These are phyloP conservation scores for Exophiala dermatitidis DNA, from an alignment of 2,329 filamentous ascomycete genomes.

Conservation along the genomic window DNA sequence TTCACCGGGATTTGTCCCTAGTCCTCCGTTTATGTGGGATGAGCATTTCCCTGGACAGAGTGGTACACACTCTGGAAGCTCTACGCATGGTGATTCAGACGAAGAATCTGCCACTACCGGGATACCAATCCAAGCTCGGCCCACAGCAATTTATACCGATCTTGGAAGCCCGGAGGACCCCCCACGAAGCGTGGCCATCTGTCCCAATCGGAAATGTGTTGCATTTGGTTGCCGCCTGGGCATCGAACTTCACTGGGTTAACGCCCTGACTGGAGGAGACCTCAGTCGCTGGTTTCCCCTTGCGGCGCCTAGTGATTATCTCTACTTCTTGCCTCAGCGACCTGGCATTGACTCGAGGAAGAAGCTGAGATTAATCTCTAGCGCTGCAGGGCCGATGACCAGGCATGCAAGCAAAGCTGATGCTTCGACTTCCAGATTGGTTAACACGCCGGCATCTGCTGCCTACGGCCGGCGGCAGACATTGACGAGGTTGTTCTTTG, in stretches of 20 bases:
- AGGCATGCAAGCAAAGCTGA: constrained; percentile 20
- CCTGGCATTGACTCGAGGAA: constrained; percentile 47
- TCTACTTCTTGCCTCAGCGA: constrained; percentile 54
- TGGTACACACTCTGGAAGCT: neutral
- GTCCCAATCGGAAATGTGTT: constrained; percentile 56
- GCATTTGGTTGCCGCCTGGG: constrained; percentile 58
- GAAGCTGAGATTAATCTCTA: constrained; percentile 57
- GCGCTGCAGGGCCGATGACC: constrained; percentile 35
- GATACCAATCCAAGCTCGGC: constrained; percentile 15
- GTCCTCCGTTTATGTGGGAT: constrained; percentile 9
- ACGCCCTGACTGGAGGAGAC: constrained; percentile 39
- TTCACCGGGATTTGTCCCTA: constrained; percentile 2
- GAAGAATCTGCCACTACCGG: neutral
- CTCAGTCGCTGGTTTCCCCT: constrained; percentile 37
- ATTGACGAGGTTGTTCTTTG: constrained; percentile 26
- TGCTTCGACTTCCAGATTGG: constrained; percentile 26
- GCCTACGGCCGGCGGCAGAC: constrained; percentile 19
- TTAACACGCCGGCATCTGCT: constrained; percentile 11
- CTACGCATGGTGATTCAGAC: neutral
- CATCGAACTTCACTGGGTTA: constrained; percentile 57
- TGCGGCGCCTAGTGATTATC: constrained; percentile 36
- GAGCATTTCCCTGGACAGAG: constrained; percentile 5
- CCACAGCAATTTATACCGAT: constrained; percentile 37
- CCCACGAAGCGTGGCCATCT: constrained; percentile 59
- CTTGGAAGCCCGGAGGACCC: constrained; percentile 56